Evolutionary conservation across 352 stramenopile species (phyloP).

Genomic region (Pythium brassicae): DNA sequence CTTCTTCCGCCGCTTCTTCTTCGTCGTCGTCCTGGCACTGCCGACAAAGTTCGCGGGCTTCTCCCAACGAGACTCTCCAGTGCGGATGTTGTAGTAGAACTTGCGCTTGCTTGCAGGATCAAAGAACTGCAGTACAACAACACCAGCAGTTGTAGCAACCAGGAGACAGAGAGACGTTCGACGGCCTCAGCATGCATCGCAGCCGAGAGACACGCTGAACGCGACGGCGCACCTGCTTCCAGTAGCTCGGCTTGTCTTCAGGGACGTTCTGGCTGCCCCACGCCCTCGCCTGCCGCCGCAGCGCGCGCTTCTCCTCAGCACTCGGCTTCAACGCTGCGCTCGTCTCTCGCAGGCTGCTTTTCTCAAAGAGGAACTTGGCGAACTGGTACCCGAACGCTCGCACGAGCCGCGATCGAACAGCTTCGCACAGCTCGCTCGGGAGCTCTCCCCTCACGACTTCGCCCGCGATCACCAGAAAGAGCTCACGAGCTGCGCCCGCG

Average conservation of each 20-base stretch:
- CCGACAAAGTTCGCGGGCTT: conserved; percentile 31
- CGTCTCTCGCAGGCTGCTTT: conserved; percentile 36
- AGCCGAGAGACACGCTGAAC: not conserved
- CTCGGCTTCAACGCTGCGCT: conserved; percentile 19
- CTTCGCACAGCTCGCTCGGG: conserved; percentile 12
- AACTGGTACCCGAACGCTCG: conserved; percentile 50
- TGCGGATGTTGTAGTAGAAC: conserved; percentile 76
- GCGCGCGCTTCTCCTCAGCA: conserved; percentile 28
- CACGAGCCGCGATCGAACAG: conserved; percentile 30
- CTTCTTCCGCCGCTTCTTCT: conserved; percentile 27
- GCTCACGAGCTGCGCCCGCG: conserved; percentile 4
- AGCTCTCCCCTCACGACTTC: conserved; percentile 23
- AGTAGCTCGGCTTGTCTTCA: conserved; percentile 54
- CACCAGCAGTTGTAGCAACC: not conserved
- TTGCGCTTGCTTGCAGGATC: conserved; percentile 32
- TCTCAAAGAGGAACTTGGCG: conserved; percentile 32
- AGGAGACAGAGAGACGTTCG: not conserved
- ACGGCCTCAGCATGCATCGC: not conserved
- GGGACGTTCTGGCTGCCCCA: conserved; percentile 21
- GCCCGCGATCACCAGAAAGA: conserved; percentile 18
- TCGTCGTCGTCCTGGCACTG: conserved; percentile 4
- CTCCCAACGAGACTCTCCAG: conserved; percentile 60
- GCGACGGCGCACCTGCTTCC: conserved; percentile 47
- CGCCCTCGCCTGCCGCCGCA: conserved; percentile 35
- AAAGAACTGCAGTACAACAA: conserved; percentile 22